These are phyloP conservation scores for Pestalotiopsis sp. DNA, from an alignment of 2,329 filamentous ascomycete species.

Conservation along the genomic window DNA sequence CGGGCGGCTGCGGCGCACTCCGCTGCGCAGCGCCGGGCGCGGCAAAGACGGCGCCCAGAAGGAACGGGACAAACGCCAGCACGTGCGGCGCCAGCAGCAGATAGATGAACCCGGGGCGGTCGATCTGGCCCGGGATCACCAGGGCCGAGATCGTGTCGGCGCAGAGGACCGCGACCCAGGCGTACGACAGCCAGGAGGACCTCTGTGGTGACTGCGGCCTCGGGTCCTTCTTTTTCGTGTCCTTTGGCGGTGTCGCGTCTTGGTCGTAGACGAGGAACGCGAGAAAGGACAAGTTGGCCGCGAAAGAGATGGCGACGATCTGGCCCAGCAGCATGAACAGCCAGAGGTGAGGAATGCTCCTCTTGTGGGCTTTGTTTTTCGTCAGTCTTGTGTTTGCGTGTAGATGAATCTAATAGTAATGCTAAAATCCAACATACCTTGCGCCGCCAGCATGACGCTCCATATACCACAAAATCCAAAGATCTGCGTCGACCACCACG, in stretches of 20 bases:
- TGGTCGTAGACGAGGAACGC: slow-evolving; percentile 13
- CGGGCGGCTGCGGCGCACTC: not conserved
- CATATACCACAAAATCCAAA: slow-evolving; percentile 29
- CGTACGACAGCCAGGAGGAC: not conserved
- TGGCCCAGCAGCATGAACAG: slow-evolving; percentile 29
- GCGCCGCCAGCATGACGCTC: slow-evolving; percentile 28
- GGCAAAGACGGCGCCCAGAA: slow-evolving; percentile 12
- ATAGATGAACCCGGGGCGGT: slow-evolving; percentile 18
- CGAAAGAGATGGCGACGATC: slow-evolving; percentile 30
- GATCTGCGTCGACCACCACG: slow-evolving; percentile 31
- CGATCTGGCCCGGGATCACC: slow-evolving; percentile 16
- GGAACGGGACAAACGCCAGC: slow-evolving; percentile 25
- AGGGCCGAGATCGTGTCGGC: slow-evolving; percentile 13
- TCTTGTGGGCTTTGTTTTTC: slow-evolving; percentile 17
- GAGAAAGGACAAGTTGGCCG: slow-evolving; percentile 28
- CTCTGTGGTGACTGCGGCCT: not conserved
- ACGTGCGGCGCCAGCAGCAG: slow-evolving; percentile 26
- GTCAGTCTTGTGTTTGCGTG: not conserved
- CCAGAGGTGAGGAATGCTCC: slow-evolving; percentile 23
- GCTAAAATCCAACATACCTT: slow-evolving; percentile 19
- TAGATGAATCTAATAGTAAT: too few relatives aligned
- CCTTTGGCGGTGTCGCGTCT: not conserved
- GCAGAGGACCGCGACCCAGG: not conserved
- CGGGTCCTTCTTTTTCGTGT: not conserved
- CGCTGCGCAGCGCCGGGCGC: not conserved